Conservation (phyloP, 2,329 filamentous ascomycete species). For the Kalmusia sp. region DNA sequence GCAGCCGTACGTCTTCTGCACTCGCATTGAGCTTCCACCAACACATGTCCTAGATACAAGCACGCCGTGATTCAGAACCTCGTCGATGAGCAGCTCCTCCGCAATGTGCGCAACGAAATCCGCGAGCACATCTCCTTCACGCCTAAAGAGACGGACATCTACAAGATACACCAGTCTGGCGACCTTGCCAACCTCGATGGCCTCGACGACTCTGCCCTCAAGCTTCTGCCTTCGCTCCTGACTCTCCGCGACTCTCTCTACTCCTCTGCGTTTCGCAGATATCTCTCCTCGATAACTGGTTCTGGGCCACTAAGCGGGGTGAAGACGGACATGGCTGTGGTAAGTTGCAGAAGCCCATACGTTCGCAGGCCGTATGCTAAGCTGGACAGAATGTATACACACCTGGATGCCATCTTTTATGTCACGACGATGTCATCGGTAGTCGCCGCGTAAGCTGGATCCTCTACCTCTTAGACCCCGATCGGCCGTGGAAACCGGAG, state of each 20-base stretch:
- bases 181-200: slow-evolving; percentile 97
- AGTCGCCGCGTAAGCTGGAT: slow-evolving; percentile 96
- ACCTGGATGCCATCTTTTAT: slow-evolving; percentile 91
- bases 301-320: slow-evolving; percentile 86
- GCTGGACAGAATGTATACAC: slow-evolving; percentile 80
- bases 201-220: slow-evolving; percentile 82
- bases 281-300: slow-evolving; percentile 83
- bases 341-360: slow-evolving; percentile 20
- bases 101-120: slow-evolving; percentile 87
- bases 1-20: slow-evolving; percentile 42
- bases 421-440: slow-evolving; percentile 99
- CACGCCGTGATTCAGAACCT: slow-evolving; percentile 87
- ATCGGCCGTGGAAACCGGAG: slow-evolving; percentile 84
- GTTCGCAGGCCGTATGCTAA: slow-evolving; percentile 18
- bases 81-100: slow-evolving; percentile 81
- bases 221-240: slow-evolving; percentile 87
- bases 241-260: slow-evolving; percentile 93
- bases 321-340: slow-evolving; percentile 98
- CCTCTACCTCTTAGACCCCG: slow-evolving; percentile 91
- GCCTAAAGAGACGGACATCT: slow-evolving; percentile 98
- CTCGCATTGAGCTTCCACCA: neutral
- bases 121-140: slow-evolving; percentile 92
- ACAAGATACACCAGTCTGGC: slow-evolving; percentile 98
- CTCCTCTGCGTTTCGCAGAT: slow-evolving; percentile 86
- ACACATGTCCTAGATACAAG: slow-evolving; percentile 68